Conservation (phyloP, 345 rosid species). For the Diplotaxis tenuifolia region DNA sequence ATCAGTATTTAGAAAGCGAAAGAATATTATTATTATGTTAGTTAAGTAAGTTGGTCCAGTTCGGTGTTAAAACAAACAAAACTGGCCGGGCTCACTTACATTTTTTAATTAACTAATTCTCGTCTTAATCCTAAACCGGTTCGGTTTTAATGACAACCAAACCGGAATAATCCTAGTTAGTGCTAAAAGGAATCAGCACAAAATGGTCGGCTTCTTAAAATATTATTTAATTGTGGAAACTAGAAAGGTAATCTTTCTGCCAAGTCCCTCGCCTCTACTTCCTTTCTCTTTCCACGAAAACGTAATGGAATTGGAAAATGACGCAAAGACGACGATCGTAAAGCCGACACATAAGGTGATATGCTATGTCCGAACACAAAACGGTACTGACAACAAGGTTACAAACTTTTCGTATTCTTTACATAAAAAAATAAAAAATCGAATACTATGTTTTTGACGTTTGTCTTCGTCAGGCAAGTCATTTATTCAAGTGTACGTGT, state of each 20-base stretch:
- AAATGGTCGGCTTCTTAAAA: neutral
- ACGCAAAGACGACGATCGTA: neutral
- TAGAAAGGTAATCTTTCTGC: neutral
- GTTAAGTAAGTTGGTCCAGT: neutral
- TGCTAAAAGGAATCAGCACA: neutral
- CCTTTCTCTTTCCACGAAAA: slow-evolving; percentile 3
- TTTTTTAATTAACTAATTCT: no score
- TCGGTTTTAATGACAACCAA: neutral
- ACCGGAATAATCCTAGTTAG: neutral
- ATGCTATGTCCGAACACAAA: slow-evolving; percentile 4
- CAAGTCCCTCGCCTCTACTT: neutral
- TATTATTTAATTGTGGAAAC: neutral
- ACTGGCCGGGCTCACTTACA: neutral
- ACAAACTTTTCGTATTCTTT: slow-evolving; percentile 17
- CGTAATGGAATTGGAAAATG: slow-evolving; percentile 24
- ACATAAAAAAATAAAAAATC: neutral
- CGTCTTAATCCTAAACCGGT: neutral
- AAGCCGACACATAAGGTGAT: slow-evolving; percentile 34
- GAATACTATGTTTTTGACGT: slow-evolving; percentile 12
- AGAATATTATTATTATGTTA: neutral
- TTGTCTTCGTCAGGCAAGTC: slow-evolving; percentile 10
- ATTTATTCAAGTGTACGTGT: slow-evolving; percentile 16
- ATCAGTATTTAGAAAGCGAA: neutral
- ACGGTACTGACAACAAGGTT: slow-evolving; percentile 25
- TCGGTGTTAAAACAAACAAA: neutral